A percentile compares a stretch with the other conserved stretches of the same genome.
Evolutionary conservation across 768 basidiomycete species (phyloP).

Genomic region (Lactifluus volemus): DNA sequence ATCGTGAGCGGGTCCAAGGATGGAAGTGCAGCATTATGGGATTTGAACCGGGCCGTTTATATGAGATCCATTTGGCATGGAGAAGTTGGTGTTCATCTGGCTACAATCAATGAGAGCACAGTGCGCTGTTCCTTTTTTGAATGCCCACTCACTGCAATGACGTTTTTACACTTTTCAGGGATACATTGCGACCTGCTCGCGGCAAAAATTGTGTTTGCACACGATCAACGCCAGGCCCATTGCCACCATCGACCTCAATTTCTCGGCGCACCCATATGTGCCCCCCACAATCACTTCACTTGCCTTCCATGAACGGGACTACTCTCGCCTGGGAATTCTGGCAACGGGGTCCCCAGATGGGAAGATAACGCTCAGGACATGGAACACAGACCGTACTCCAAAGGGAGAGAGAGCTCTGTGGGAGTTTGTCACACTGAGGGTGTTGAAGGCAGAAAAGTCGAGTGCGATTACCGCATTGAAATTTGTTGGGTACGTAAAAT

Average conservation of each 20-base stretch:
- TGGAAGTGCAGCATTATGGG: conserved; percentile 84
- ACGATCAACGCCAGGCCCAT: conserved; percentile 83
- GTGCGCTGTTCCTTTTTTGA: conserved; percentile 36
- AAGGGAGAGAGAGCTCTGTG: conserved; percentile 59
- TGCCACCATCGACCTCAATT: conserved; percentile 53
- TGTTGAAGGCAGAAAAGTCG: conserved; percentile 47
- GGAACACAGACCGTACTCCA: conserved; percentile 71
- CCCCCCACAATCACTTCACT: conserved; percentile 57
- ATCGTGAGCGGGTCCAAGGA: conserved; percentile 79
- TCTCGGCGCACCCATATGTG: conserved; percentile 37
- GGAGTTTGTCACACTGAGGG: conserved; percentile 63
- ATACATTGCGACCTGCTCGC: conserved; percentile 79
- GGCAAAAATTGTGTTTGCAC: conserved; percentile 61
- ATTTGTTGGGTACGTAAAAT: conserved; percentile 59
- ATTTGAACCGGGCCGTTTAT: conserved; percentile 76
- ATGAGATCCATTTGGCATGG: conserved; percentile 74
- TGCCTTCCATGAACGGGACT: conserved; percentile 86
- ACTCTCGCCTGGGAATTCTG: conserved; percentile 66
- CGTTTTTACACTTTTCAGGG: conserved; percentile 41
- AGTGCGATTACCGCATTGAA: conserved; percentile 58
- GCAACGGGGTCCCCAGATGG: conserved; percentile 74
- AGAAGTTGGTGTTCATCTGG: conserved; percentile 46
- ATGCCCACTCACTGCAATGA: conserved; percentile 1
- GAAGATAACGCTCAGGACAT: conserved; percentile 70
- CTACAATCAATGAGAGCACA: conserved; percentile 79